A percentile compares a stretch with the other conserved stretches of the same genome.
Conservation (phyloP, 176 grass and related monocot species). For the Hordeum vulgare region MorexV3_pseudomolecules_assembly NC_058522.1:485162045-485162544, state of each 20-base stretch:
- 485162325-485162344: background rate
- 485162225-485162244: background rate
- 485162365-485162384: background rate
- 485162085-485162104: no score
- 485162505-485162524: no score
- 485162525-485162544: no score
- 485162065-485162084: no score
- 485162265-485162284: background rate
- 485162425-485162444: no score
- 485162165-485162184: background rate
- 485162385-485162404: background rate
- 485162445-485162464: no score
- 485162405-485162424: background rate
- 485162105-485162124: no score
- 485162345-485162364: constrained; percentile 4
- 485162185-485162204: background rate
- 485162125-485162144: background rate
- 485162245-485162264: background rate
- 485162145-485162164: background rate
- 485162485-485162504: no score
- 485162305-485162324: background rate
- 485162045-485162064: no score
- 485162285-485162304: background rate
- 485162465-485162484: no score
- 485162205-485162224: background rate